Conservation (phyloP, 148 eudicot species). For the Fagopyrum tataricum region DNA sequence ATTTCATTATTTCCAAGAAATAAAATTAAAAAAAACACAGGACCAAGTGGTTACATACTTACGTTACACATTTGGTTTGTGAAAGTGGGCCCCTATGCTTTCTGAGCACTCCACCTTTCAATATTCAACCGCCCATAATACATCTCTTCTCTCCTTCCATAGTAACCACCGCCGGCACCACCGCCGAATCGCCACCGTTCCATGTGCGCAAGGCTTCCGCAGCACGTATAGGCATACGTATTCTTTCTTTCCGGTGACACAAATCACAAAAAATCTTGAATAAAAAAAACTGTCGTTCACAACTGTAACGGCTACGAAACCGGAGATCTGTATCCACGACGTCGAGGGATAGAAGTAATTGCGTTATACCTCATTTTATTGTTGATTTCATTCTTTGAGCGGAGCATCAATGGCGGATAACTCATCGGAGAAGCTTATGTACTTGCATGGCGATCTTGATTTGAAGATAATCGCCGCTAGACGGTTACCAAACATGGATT, state of each 20-base stretch:
- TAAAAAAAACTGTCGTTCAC: neutral
- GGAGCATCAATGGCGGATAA: constrained; percentile 30
- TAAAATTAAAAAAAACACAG: no score
- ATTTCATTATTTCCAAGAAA: no score
- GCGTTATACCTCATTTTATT: neutral
- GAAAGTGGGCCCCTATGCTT: neutral
- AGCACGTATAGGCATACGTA: neutral
- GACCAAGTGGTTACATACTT: neutral
- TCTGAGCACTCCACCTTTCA: neutral
- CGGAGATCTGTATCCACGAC: constrained; percentile 7
- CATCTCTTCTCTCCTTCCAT: neutral
- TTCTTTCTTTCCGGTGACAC: neutral
- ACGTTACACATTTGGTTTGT: neutral
- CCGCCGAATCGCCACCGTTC: constrained; percentile 4
- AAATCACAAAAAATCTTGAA: neutral
- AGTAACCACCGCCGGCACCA: neutral
- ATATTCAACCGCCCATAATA: neutral
- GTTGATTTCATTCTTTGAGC: neutral
- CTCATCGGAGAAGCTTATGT: constrained; percentile 24
- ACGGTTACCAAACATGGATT: constrained; percentile 80
- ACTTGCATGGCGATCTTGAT: constrained; percentile 74
- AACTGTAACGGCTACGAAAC: constrained; percentile 7
- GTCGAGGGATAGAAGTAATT: neutral
- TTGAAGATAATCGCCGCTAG: constrained; percentile 52
- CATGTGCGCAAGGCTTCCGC: neutral